phyloP scores from a whole-genome alignment of 2,329 filamentous ascomycete species.

The Lachnellula arida region DNA sequence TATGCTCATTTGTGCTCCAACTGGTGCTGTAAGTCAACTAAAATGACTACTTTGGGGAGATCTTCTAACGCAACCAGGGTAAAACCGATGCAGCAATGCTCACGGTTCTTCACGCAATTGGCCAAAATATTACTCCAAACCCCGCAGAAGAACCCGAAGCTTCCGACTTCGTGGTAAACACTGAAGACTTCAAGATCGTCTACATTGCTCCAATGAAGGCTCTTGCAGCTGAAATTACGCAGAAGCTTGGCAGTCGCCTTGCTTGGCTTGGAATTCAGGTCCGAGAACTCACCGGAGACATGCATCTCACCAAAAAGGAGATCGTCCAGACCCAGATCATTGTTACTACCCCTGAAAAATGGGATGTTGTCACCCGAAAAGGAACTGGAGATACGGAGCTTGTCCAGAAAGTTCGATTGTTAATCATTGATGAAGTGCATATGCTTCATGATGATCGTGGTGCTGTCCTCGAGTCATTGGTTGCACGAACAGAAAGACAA shows the following conservation, averaged over 20 bases:
- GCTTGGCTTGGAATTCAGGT: constrained; percentile 91
- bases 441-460: constrained; percentile 99
- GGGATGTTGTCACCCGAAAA: constrained; percentile 97
- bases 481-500: constrained; percentile 89
- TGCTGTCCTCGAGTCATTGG: constrained; percentile 90
- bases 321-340: constrained; percentile 97
- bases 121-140: constrained; percentile 77
- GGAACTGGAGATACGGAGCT: constrained; percentile 96
- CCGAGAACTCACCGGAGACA: constrained; percentile 93
- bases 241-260: constrained; percentile 85
- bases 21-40: constrained; percentile 64
- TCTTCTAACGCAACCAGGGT: constrained; percentile 47
- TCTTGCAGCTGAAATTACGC: constrained; percentile 90
- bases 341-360: constrained; percentile 97
- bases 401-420: constrained; percentile 90
- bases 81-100: constrained; percentile 99
- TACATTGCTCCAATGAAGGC: constrained; percentile 99
- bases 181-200: constrained; percentile 94
- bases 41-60: neutral
- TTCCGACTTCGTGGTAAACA: constrained; percentile 74
- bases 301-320: constrained; percentile 96
- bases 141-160: constrained; percentile 70
- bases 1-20: constrained; percentile 97
- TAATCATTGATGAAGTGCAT: constrained; percentile 98
- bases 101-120: constrained; percentile 84